Evolutionary conservation across 169 alveolate genomes (phyloP).

Genomic region (Cryptosporidium baileyi): DNA sequence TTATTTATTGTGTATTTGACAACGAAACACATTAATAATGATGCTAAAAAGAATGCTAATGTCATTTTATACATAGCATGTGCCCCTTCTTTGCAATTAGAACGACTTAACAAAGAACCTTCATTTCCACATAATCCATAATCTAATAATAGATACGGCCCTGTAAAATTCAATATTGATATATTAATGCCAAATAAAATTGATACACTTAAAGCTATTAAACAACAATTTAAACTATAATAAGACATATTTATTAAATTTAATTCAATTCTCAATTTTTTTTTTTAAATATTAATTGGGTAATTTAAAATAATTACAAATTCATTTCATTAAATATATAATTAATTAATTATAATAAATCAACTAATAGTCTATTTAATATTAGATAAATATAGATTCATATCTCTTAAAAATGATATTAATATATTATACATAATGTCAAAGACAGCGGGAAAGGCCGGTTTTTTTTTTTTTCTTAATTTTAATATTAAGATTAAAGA

Average conservation of each 20-base stretch:
- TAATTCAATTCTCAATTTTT: no score
- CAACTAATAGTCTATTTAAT: neutral
- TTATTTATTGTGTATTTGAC: neutral
- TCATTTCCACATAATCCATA: slow-evolving; percentile 37
- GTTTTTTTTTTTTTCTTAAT: no score
- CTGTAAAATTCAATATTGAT: slow-evolving; percentile 25
- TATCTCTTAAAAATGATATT: no score
- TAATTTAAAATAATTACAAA: no score
- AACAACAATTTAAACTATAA: slow-evolving; percentile 29
- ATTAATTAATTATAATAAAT: neutral
- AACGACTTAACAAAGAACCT: neutral
- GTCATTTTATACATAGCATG: slow-evolving; percentile 55
- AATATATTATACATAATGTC: no score
- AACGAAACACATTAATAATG: slow-evolving; percentile 21
- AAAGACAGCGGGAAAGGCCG: no score
- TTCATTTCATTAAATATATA: neutral
- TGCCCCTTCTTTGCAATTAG: slow-evolving; percentile 42
- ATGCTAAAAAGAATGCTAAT: slow-evolving; percentile 19
- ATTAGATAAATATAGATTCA: neutral
- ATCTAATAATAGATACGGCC: slow-evolving; percentile 26
- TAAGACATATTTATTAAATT: neutral
- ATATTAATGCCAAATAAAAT: slow-evolving; percentile 32
- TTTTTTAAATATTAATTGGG: no score
- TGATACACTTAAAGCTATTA: slow-evolving; percentile 31
- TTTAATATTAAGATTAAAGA: no score